A percentile compares a stretch with the other conserved stretches of the same genome.
These are phyloP conservation scores for Lachnellula hyalina DNA, from an alignment of 2,329 filamentous ascomycete species.

Conservation along the genomic window DNA sequence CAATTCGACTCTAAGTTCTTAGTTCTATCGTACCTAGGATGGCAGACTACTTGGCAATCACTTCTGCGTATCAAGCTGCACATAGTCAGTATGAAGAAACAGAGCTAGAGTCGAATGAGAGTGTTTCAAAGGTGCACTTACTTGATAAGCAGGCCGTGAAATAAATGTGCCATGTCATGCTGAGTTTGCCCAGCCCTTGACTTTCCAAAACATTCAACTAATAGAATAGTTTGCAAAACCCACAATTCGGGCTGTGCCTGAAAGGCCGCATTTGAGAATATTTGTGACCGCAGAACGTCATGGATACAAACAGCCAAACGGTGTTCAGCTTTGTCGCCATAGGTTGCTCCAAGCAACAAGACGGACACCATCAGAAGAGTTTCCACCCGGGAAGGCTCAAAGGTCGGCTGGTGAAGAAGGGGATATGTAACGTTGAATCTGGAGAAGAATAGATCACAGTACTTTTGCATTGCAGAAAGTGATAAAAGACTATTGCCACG, in stretches of 20 bases:
- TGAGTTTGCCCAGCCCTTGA: slow-evolving; percentile 57
- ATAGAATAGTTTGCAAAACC: slow-evolving; percentile 55
- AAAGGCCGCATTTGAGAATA: slow-evolving; percentile 54
- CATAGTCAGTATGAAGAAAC: not conserved
- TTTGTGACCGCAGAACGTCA: slow-evolving; percentile 52
- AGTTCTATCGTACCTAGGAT: slow-evolving; percentile 32
- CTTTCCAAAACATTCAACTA: slow-evolving; percentile 62
- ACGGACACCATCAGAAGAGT: slow-evolving; percentile 50
- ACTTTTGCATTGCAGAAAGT: slow-evolving; percentile 46
- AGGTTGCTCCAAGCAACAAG: slow-evolving; percentile 56
- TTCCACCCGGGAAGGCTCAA: slow-evolving; percentile 45
- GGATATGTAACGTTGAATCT: slow-evolving; percentile 57
- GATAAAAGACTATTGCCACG: slow-evolving; percentile 47
- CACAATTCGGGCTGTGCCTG: slow-evolving; percentile 54
- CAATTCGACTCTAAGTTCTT: slow-evolving; percentile 43
- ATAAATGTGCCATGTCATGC: slow-evolving; percentile 58
- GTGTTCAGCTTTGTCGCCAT: slow-evolving; percentile 52
- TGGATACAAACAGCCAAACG: slow-evolving; percentile 57
- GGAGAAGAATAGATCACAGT: slow-evolving; percentile 54
- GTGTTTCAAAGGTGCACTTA: slow-evolving; percentile 10
- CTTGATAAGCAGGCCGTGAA: slow-evolving; percentile 50
- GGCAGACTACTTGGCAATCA: slow-evolving; percentile 43
- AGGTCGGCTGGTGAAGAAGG: slow-evolving; percentile 53
- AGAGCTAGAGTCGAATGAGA: not conserved
- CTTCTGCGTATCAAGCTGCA: slow-evolving; percentile 43